Evolutionary conservation across 75 land plant genomes (phyloP), one percentile per base, ranked within the genome.

Genomic region (Sequoiadendron giganteum): DNA sequence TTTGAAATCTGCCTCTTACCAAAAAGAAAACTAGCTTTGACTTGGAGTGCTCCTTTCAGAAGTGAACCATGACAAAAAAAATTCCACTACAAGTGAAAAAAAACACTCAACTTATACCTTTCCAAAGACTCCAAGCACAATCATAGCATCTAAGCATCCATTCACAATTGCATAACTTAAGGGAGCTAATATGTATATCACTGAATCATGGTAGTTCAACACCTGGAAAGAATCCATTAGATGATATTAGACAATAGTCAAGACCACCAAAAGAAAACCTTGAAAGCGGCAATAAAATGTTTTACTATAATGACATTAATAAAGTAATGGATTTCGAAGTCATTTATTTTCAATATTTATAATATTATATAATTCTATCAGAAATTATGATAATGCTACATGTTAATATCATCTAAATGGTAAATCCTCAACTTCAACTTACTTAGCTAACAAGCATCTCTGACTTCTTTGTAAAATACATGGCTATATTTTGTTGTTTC

Each of bases 101-200:
- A 56, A 15, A 54, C 36, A 11, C 10, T 32, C 13, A 40, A 45
- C 28, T 32, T 86, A 49, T 90, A 96, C 99, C 98, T 96, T 96
- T 80, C 97, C 99, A 92, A 96, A 93, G 43, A 98, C 97, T 86
- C 99, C 99, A 90, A 98, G 96, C 88, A 98, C 90, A 36, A 98
- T 92, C 65, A 95, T 98, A n/a, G 99, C 92, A 91, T 98, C 99
- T 77, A 98, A 98, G 88, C 98, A 98, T 83, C 99, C 99, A 92
- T 93, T 94, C 11, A 98, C 89, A 14, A 95, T 94, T 42, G 95
- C 99, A 92, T 94, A 98, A 87, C 90, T 95, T 89, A 96, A 86
- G 68, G 99, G 99, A 68, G 99, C 98, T 83, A 98, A 89, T 21
- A 95, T 91, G 86, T 98, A 98, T 52, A 98, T 95, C 42, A 95